These are phyloP conservation scores for Cystobasidium slooffiae DNA, from an alignment of 1,284 basidiomycete genomes.

Conservation along the genomic window DNA sequence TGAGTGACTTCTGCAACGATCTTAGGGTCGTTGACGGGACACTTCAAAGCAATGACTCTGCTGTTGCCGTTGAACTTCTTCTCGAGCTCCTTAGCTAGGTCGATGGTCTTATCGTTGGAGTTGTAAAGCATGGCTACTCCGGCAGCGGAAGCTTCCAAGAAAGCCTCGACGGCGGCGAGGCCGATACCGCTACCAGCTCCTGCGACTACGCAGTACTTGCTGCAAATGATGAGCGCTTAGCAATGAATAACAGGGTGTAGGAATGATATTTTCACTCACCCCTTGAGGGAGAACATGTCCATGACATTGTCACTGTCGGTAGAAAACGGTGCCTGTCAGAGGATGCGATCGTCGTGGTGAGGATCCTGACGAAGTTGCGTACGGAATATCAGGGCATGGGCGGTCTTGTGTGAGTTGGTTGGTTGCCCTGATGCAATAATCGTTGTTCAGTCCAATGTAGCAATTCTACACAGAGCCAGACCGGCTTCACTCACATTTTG, in stretches of 20 bases:
- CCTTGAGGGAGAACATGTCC: slow-evolving; percentile 47
- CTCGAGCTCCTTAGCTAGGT: slow-evolving; percentile 52
- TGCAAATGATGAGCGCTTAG: slow-evolving; percentile 49
- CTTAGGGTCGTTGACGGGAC: slow-evolving; percentile 49
- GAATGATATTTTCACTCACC: background rate
- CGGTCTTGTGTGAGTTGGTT: slow-evolving; percentile 24
- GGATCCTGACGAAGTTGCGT: background rate
- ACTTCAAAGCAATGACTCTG: slow-evolving; percentile 52
- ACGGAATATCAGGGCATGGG: slow-evolving; percentile 30
- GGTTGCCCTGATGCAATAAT: slow-evolving; percentile 5
- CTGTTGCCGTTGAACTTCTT: slow-evolving; percentile 51
- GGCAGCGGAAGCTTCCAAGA: slow-evolving; percentile 55
- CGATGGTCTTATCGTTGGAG: slow-evolving; percentile 52
- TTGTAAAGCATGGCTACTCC: slow-evolving; percentile 55
- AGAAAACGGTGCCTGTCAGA: slow-evolving; percentile 4
- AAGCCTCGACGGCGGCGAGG: slow-evolving; percentile 53
- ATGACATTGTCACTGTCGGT: slow-evolving; percentile 40
- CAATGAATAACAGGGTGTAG: background rate
- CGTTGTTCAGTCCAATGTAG: too few species aligned
- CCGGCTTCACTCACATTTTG: slow-evolving; percentile 14
- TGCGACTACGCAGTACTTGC: slow-evolving; percentile 54
- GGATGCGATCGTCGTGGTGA: too few species aligned
- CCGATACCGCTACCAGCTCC: slow-evolving; percentile 56
- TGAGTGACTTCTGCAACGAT: slow-evolving; percentile 30
- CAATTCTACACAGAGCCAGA: too few species aligned